A percentile compares a stretch with the other conserved stretches of the same genome.
Evolutionary conservation across 2,329 filamentous ascomycete species (phyloP).

Genomic region (Aspergillus sp.): DNA sequence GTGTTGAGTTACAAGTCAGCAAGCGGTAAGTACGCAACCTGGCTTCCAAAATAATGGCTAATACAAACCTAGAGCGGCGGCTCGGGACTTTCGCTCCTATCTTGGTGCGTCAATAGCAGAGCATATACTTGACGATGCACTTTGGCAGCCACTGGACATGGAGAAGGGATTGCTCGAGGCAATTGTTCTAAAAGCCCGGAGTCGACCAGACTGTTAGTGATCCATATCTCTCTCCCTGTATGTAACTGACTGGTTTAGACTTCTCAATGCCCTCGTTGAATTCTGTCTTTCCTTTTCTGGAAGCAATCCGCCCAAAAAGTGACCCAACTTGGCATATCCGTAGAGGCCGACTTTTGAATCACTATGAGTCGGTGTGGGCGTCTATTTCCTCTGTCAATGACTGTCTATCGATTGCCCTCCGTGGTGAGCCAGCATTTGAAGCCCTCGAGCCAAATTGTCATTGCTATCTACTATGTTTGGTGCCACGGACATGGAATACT

Average conservation of each 20-base stretch:
- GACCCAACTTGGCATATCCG: constrained; percentile 10
- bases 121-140: constrained; percentile 9
- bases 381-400: not conserved
- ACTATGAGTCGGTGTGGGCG: constrained; percentile 12
- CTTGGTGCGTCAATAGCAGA: constrained; percentile 5
- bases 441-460: not conserved
- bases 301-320: constrained; percentile 2
- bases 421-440: constrained; percentile 2
- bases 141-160: constrained; percentile 12
- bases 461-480: constrained; percentile 9
- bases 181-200: constrained; percentile 12
- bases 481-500: constrained; percentile 4
- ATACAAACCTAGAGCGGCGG: constrained; percentile 3
- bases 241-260: constrained; percentile 10
- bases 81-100: constrained; percentile 2
- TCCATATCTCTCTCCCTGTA: not conserved
- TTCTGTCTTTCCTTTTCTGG: constrained; percentile 14
- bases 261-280: constrained; percentile 9
- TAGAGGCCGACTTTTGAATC: constrained; percentile 8
- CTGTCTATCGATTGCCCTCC: not conserved
- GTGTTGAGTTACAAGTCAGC: constrained; percentile 1
- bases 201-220: constrained; percentile 13
- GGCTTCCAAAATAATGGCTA: not conserved
- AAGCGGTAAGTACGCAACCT: too few relatives aligned
- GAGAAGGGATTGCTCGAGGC: constrained; percentile 10